Conservation (phyloP, 2,329 filamentous ascomycete species). For the Arthrinium phaeospermum region DNA sequence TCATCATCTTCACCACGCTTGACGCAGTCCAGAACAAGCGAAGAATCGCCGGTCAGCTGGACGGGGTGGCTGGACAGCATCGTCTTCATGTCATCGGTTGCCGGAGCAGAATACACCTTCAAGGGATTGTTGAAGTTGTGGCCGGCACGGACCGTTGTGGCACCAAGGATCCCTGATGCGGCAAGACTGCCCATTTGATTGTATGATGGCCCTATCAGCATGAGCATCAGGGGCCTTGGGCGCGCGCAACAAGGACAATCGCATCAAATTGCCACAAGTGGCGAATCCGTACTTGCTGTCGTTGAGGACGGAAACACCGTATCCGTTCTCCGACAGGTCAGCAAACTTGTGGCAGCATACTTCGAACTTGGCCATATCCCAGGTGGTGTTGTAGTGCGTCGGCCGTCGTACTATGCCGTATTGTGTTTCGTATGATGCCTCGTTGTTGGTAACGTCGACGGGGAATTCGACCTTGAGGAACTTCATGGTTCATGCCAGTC, state of each 20-base stretch:
- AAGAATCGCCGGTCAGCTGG: slow-evolving; percentile 67
- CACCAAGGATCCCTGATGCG: slow-evolving; percentile 75
- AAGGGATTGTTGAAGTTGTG: slow-evolving; percentile 91
- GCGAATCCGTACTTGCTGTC: slow-evolving; percentile 97
- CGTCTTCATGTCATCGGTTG: slow-evolving; percentile 38
- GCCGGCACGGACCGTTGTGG: slow-evolving; percentile 79
- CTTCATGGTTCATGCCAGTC: slow-evolving; percentile 98
- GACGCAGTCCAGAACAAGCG: slow-evolving; percentile 83
- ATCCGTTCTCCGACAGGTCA: slow-evolving; percentile 84
- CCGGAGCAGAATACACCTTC: slow-evolving; percentile 53
- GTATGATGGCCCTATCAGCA: slow-evolving; percentile 87
- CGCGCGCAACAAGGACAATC: slow-evolving; percentile 81
- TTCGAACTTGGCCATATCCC: slow-evolving; percentile 98
- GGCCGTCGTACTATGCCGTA: slow-evolving; percentile 88
- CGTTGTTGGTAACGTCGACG: slow-evolving; percentile 86
- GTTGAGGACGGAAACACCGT: slow-evolving; percentile 91
- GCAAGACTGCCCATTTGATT: slow-evolving; percentile 90
- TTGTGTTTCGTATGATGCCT: slow-evolving; percentile 94
- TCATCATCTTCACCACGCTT: slow-evolving; percentile 93
- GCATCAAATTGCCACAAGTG: slow-evolving; percentile 86
- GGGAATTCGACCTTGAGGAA: slow-evolving; percentile 99
- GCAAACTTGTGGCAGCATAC: slow-evolving; percentile 96
- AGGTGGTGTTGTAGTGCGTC: slow-evolving; percentile 96
- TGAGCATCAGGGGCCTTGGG: slow-evolving; percentile 93
- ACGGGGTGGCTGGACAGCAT: slow-evolving; percentile 54